Percentiles rank a stretch among this genome's conserved stretches.
These are phyloP conservation scores for Metschnikowia kofuensis DNA, from an alignment of 805 yeast genomes.

Conservation along the genomic window DNA sequence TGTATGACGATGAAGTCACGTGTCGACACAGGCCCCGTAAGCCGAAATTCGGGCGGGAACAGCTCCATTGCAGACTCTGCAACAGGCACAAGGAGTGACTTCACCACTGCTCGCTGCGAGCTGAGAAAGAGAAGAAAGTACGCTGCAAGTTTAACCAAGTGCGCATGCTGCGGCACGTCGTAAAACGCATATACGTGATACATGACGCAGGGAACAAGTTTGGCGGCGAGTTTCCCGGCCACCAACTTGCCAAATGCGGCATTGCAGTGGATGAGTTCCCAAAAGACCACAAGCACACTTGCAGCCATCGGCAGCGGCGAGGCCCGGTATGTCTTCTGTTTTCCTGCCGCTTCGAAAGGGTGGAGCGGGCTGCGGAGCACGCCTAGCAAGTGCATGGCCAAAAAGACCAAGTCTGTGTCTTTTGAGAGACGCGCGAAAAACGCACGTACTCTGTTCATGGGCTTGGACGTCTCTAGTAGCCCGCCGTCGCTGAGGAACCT, in stretches of 20 bases:
- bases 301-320: conserved; percentile 42
- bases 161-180: conserved; percentile 33
- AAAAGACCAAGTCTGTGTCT: conserved; percentile 50
- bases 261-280: conserved; percentile 81
- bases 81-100: conserved; percentile 45
- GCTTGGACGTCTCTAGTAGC: conserved; percentile 27
- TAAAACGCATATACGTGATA: conserved; percentile 56
- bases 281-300: conserved; percentile 60
- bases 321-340: neutral
- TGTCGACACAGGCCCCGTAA: conserved; percentile 47
- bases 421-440: conserved; percentile 53
- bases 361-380: conserved; percentile 23
- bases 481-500: conserved; percentile 20
- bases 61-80: conserved; percentile 41
- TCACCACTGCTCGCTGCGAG: conserved; percentile 35
- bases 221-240: conserved; percentile 45
- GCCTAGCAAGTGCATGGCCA: conserved; percentile 46
- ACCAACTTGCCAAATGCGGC: conserved; percentile 43
- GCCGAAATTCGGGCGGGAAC: conserved; percentile 53
- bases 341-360: neutral
- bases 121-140: conserved; percentile 52
- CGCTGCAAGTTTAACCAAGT: conserved; percentile 48
- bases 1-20: conserved; percentile 64
- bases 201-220: conserved; percentile 51
- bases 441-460: conserved; percentile 47